Evolutionary conservation across 1,284 basidiomycete species (phyloP).

Genomic region (Trichosporon ovoides): DNA sequence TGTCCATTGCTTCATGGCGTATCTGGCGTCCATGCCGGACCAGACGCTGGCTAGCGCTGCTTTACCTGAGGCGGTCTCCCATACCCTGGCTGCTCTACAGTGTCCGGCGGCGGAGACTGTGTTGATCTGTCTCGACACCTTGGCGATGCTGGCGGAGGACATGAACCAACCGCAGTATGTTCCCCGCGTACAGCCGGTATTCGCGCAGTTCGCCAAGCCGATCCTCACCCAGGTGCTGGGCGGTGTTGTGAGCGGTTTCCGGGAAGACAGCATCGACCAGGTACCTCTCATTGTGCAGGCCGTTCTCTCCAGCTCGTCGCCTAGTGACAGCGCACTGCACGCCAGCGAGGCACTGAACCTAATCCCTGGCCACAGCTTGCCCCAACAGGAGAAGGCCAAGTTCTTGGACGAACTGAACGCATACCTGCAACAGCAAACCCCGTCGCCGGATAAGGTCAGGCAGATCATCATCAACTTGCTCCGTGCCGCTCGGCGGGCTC

Average conservation of each 20-base stretch:
- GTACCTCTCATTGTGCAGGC: slow-evolving; percentile 74
- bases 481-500: slow-evolving; percentile 37
- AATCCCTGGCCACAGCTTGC: slow-evolving; percentile 61
- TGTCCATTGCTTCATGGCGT: slow-evolving; percentile 69
- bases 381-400: slow-evolving; percentile 63
- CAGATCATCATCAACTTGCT: slow-evolving; percentile 33
- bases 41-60: slow-evolving; percentile 69
- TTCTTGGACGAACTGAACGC: slow-evolving; percentile 68
- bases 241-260: slow-evolving; percentile 79
- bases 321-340: slow-evolving; percentile 65
- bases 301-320: slow-evolving; percentile 60
- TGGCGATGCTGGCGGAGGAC: slow-evolving; percentile 69
- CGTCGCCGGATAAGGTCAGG: slow-evolving; percentile 26
- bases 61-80: slow-evolving; percentile 69
- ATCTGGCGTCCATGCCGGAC: slow-evolving; percentile 63
- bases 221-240: slow-evolving; percentile 67
- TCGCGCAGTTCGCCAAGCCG: slow-evolving; percentile 69
- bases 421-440: slow-evolving; percentile 52
- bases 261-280: slow-evolving; percentile 71
- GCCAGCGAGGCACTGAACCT: slow-evolving; percentile 65
- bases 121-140: slow-evolving; percentile 72
- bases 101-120: slow-evolving; percentile 75
- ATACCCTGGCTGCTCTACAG: slow-evolving; percentile 68
- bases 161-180: slow-evolving; percentile 49
- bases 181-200: slow-evolving; percentile 55